Evolutionary conservation across 2,329 filamentous ascomycete genomes (phyloP).

Genomic region (Colletotrichum liriopes): DNA sequence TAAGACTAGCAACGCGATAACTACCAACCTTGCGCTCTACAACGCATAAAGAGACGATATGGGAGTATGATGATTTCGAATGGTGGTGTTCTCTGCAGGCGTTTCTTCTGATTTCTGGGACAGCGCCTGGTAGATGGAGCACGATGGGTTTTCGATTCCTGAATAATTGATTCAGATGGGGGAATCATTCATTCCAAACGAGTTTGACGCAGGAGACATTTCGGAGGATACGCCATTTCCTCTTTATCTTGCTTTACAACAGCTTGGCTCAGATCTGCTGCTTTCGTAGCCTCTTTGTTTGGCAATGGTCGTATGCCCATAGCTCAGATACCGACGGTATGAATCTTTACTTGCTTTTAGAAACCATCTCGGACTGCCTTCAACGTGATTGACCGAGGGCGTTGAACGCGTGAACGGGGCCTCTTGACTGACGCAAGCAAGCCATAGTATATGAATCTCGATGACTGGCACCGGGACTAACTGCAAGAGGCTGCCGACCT

Average conservation of each 20-base stretch:
- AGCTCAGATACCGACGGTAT: slow-evolving; percentile 11
- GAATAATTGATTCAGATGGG: neutral
- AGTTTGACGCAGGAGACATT: neutral
- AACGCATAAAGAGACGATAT: neutral
- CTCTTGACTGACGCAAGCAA: neutral
- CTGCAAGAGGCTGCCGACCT: neutral
- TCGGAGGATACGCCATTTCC: neutral
- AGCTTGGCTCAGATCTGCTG: slow-evolving; percentile 4
- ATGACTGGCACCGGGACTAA: neutral
- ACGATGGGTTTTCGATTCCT: neutral
- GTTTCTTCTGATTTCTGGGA: slow-evolving; percentile 15
- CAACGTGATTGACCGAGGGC: neutral
- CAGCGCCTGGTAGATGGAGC: neutral
- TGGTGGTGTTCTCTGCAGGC: neutral
- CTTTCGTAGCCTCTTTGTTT: slow-evolving; percentile 1
- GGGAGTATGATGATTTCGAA: neutral
- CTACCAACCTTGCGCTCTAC: neutral
- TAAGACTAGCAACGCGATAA: neutral
- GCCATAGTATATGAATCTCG: neutral
- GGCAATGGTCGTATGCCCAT: slow-evolving; percentile 11
- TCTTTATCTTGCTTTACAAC: slow-evolving; percentile 9
- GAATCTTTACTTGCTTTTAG: neutral
- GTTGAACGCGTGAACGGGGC: neutral
- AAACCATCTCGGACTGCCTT: no score
- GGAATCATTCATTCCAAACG: neutral